Percentiles rank a stretch among this genome's conserved stretches.
phyloP scores from a whole-genome alignment of 2,329 filamentous ascomycete genomes.

The Trichophyton benhamiae region DNA sequence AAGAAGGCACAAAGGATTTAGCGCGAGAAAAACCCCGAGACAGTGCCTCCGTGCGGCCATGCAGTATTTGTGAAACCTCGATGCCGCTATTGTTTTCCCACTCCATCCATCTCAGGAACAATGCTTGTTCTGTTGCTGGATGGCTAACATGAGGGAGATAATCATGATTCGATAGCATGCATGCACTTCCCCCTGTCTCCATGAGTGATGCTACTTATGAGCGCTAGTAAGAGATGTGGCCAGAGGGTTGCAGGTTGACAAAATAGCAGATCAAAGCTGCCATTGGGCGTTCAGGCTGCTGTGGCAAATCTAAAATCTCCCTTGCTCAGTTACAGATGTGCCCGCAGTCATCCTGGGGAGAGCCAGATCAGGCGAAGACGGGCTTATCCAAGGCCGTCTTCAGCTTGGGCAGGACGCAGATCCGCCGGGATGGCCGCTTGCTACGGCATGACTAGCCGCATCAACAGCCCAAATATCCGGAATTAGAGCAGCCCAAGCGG shows the following conservation, averaged over 20 bases:
- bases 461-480: background rate
- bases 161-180: background rate
- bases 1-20: background rate
- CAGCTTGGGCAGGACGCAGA: background rate
- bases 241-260: background rate
- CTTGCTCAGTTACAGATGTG: background rate
- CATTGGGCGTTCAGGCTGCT: background rate
- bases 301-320: slow-evolving; percentile 2
- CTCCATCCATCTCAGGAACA: background rate
- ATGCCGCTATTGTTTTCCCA: background rate
- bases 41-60: background rate
- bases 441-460: background rate
- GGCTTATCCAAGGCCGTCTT: background rate
- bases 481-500: background rate
- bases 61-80: background rate
- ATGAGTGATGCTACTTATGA: background rate
- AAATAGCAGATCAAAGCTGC: background rate
- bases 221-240: background rate
- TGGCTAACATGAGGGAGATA: background rate
- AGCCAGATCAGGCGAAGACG: background rate
- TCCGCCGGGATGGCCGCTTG: background rate
- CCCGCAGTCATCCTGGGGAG: background rate
- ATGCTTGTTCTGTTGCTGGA: background rate
- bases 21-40: background rate
- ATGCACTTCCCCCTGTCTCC: background rate